These are phyloP conservation scores for Plenodomus tracheiphilus DNA, from an alignment of 2,329 filamentous ascomycete species.

Conservation along the genomic window DNA sequence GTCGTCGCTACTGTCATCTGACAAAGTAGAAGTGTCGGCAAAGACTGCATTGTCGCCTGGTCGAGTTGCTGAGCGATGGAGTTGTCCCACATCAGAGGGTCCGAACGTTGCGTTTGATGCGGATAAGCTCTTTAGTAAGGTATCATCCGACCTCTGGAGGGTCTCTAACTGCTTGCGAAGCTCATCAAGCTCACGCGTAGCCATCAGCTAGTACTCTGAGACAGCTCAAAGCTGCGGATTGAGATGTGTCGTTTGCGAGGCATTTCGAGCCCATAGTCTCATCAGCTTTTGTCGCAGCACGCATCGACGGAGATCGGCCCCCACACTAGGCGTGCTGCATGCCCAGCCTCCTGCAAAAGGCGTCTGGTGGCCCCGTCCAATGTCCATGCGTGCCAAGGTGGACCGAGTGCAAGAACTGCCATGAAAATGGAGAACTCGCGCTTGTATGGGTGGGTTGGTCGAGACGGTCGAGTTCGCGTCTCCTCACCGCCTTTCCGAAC, in stretches of 20 bases:
- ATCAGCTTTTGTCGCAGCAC: background rate
- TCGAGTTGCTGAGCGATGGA: constrained; percentile 26
- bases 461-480: background rate
- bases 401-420: constrained; percentile 5
- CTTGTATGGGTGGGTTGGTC: background rate
- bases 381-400: constrained; percentile 18
- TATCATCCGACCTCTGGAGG: constrained; percentile 38
- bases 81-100: constrained; percentile 24
- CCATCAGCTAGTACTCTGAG: constrained; percentile 17
- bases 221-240: background rate
- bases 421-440: constrained; percentile 1
- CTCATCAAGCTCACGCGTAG: constrained; percentile 33
- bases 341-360: constrained; percentile 21
- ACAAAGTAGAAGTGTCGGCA: constrained; percentile 40
- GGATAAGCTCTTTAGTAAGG: constrained; percentile 33
- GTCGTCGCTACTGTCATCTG: constrained; percentile 40
- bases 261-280: background rate
- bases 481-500: constrained; percentile 28
- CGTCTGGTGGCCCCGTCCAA: constrained; percentile 16
- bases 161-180: constrained; percentile 38
- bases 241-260: constrained; percentile 2
- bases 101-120: constrained; percentile 32
- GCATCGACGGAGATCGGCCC: constrained; percentile 12
- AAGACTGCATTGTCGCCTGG: constrained; percentile 31
- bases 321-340: constrained; percentile 19